Evolutionary conservation across 2,329 filamentous ascomycete species (phyloP).

Genomic region (Aphanoascus verrucosus): DNA sequence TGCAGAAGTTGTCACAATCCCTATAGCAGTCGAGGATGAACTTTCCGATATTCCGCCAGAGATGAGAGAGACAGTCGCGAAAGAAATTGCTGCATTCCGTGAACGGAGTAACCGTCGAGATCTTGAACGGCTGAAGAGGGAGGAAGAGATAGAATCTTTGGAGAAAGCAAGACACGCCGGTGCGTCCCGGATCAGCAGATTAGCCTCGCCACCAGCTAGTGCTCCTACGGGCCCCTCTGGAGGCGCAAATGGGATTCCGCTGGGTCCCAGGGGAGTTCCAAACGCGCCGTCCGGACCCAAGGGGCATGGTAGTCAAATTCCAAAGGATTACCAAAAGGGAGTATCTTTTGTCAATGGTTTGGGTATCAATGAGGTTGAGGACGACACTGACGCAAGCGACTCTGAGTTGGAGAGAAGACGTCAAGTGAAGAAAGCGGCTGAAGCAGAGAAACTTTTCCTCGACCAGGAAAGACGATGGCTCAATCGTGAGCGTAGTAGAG

Average conservation of each 20-base stretch:
- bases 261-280: conserved; percentile 58
- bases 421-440: conserved; percentile 58
- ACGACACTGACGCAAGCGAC: conserved; percentile 80
- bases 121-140: conserved; percentile 70
- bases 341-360: conserved; percentile 75
- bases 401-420: conserved; percentile 69
- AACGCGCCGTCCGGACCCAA: conserved; percentile 67
- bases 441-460: conserved; percentile 68
- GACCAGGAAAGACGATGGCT: conserved; percentile 86
- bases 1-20: conserved; percentile 81
- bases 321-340: conserved; percentile 63
- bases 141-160: conserved; percentile 84
- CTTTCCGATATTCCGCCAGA: conserved; percentile 90
- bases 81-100: conserved; percentile 87
- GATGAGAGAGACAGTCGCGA: conserved; percentile 88
- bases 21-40: conserved; percentile 79
- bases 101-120: conserved; percentile 84
- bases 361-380: conserved; percentile 60
- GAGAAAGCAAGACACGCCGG: conserved; percentile 65
- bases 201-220: conserved; percentile 58
- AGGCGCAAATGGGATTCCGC: conserved; percentile 62
- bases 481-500: conserved; percentile 73
- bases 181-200: conserved; percentile 49
- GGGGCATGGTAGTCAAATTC: conserved; percentile 51
- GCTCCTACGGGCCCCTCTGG: conserved; percentile 52